These are phyloP conservation scores for Xylariales sp. DNA, from an alignment of 2,329 filamentous ascomycete species.

Conservation along the genomic window DNA sequence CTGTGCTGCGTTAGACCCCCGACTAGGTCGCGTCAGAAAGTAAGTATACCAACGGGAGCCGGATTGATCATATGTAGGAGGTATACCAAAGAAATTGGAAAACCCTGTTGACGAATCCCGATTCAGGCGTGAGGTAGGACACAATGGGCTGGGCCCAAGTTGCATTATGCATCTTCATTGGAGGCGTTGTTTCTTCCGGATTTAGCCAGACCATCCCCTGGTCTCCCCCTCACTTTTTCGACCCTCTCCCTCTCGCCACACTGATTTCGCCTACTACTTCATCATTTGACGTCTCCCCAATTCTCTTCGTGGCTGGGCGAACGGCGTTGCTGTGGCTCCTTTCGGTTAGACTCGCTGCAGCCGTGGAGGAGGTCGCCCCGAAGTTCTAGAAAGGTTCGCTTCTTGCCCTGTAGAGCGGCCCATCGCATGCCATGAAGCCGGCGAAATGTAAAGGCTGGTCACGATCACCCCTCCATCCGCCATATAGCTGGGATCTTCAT, in stretches of 20 bases:
- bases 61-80: slow-evolving; percentile 18
- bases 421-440: slow-evolving; percentile 26
- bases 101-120: slow-evolving; percentile 20
- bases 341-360: slow-evolving; percentile 28
- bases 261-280: background rate
- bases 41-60: slow-evolving; percentile 25
- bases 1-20: background rate
- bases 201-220: slow-evolving; percentile 36
- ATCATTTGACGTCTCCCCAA: slow-evolving; percentile 14
- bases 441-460: slow-evolving; percentile 21
- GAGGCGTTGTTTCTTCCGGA: slow-evolving; percentile 38
- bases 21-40: slow-evolving; percentile 17
- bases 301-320: slow-evolving; percentile 19
- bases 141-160: slow-evolving; percentile 29
- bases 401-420: slow-evolving; percentile 8
- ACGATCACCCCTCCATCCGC: slow-evolving; percentile 3
- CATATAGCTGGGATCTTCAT: slow-evolving; percentile 12
- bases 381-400: slow-evolving; percentile 37
- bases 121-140: slow-evolving; percentile 11
- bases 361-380: slow-evolving; percentile 38
- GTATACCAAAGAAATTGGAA: slow-evolving; percentile 2
- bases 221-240: slow-evolving; percentile 16
- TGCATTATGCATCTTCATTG: slow-evolving; percentile 27
- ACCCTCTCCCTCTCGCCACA: slow-evolving; percentile 19
- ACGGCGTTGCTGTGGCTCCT: slow-evolving; percentile 1